Conservation (phyloP, 306 rosid species). For the Pyrus betulifolia region DNA sequence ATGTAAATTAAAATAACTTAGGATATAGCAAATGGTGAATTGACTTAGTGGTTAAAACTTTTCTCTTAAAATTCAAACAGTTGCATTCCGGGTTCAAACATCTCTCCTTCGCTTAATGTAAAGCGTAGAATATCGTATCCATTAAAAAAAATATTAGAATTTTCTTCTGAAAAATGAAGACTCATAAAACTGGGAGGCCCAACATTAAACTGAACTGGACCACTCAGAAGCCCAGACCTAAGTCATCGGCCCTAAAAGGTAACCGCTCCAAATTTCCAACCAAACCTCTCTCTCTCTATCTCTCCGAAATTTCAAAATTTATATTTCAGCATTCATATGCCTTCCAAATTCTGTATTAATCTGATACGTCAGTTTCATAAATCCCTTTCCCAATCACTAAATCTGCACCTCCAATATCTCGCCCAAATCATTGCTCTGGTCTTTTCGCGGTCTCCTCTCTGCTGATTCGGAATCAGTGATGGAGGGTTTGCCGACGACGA, state of each 20-base stretch:
- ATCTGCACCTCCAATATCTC: not conserved
- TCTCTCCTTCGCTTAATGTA: no score
- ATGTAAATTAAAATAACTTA: no score
- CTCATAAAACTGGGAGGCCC: not conserved
- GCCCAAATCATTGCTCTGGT: not conserved
- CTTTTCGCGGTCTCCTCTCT: not conserved
- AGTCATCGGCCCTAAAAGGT: not conserved
- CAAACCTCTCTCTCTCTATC: not conserved
- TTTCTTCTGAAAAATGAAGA: not conserved
- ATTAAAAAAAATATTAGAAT: no score
- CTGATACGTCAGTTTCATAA: not conserved
- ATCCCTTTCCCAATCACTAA: not conserved
- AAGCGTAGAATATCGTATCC: no score
- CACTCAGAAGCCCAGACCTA: not conserved
- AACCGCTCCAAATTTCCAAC: not conserved
- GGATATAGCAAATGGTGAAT: not conserved
- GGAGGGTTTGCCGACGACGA: constrained; percentile 67
- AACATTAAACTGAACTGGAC: not conserved
- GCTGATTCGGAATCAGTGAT: constrained; percentile 18
- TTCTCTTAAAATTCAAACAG: no score
- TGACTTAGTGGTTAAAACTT: not conserved
- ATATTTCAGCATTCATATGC: not conserved
- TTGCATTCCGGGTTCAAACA: no score
- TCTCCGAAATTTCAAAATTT: not conserved
- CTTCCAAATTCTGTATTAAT: not conserved